phyloP scores from a whole-genome alignment of 495 filamentous ascomycete genomes.

The Margaritispora aquatica region DNA sequence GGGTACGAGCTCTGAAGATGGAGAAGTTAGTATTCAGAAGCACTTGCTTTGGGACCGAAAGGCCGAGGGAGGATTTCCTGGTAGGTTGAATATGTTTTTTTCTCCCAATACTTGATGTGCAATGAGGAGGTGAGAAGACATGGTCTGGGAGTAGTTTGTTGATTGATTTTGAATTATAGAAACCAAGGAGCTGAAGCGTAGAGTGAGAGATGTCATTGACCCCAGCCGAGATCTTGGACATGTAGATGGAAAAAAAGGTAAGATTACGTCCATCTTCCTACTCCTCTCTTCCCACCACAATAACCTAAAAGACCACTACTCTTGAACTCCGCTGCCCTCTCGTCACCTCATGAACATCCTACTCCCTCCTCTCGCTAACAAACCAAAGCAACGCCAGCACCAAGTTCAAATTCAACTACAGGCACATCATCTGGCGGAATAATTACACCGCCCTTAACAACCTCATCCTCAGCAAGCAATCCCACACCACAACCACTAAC shows the following conservation, averaged over 20 bases:
- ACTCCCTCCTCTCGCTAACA: no score
- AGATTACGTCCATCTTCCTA: no score
- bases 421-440: background rate
- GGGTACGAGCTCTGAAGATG: conserved; percentile 6
- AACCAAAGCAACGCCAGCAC: no score
- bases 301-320: no score
- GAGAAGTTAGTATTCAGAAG: conserved; percentile 29
- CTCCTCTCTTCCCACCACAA: no score
- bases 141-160: background rate
- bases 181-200: conserved; percentile 82
- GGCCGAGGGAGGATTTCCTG: conserved; percentile 81
- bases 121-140: no score
- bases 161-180: conserved; percentile 40
- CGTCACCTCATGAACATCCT: no score
- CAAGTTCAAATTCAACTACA: background rate
- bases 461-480: background rate
- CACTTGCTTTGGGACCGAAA: conserved; percentile 84
- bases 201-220: conserved; percentile 78
- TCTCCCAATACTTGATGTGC: no score
- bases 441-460: background rate
- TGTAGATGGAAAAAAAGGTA: conserved; percentile 24
- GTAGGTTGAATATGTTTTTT: conserved; percentile 37
- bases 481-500: background rate
- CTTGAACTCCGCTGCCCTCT: no score
- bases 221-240: conserved; percentile 76